phyloP scores from a whole-genome alignment of 805 yeast species.

The Starmerella potacharoeniae region DNA sequence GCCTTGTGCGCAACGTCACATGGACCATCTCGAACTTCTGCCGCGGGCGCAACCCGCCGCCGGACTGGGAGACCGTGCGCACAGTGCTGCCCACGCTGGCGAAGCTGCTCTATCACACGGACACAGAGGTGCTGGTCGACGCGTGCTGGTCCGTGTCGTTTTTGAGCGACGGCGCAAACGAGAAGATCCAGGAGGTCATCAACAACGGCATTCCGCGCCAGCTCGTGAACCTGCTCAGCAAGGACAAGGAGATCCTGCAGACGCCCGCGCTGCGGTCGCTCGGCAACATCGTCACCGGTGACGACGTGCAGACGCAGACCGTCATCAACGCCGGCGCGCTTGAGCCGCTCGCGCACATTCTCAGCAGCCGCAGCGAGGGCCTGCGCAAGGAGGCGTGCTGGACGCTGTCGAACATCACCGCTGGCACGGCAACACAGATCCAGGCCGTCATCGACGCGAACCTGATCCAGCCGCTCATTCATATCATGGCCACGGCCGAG shows the following conservation, averaged over 20 bases:
- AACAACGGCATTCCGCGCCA: conserved; percentile 93
- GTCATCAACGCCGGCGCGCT: conserved; percentile 88
- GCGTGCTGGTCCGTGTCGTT: conserved; percentile 99
- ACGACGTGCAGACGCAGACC: conserved; percentile 88
- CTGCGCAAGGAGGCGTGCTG: conserved; percentile 97
- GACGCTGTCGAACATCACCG: conserved; percentile 97
- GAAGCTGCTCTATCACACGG: conserved; percentile 78
- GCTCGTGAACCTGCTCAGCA: conserved; percentile 79
- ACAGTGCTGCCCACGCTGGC: conserved; percentile 85
- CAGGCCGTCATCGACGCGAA: conserved; percentile 95
- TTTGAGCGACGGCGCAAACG: conserved; percentile 82
- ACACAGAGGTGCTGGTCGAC: conserved; percentile 86
- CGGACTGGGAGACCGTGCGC: conserved; percentile 83
- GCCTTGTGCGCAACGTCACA: conserved; percentile 91
- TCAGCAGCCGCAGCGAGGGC: conserved; percentile 77
- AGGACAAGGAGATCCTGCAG: conserved; percentile 76
- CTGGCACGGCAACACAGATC: conserved; percentile 90
- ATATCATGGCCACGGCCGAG: conserved; percentile 68
- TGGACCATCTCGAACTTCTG: conserved; percentile 97
- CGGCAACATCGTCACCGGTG: conserved; percentile 96
- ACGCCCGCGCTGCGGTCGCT: conserved; percentile 96
- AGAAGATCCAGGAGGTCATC: conserved; percentile 91
- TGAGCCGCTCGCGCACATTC: conserved; percentile 67
- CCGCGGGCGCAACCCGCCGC: conserved; percentile 93
- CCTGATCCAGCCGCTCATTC: conserved; percentile 80